Base-by-base conservation (phyloP, 2,329 filamentous ascomycete genomes). In the Aspergillus ruber region DNA sequence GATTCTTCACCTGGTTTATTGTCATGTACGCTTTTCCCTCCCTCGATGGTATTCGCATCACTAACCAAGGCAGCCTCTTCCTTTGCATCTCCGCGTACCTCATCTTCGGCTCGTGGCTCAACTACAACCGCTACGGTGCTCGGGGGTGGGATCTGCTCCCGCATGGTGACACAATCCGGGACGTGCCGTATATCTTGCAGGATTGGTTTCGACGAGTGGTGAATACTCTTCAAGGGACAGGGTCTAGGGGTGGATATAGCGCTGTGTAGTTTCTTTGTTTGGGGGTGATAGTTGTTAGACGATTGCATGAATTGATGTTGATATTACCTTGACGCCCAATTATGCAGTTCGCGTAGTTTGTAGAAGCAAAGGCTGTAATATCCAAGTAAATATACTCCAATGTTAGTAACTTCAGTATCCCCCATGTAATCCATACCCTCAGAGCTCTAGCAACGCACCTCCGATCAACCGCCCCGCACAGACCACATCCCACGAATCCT, bases 21-120 rank as follows among this genome's bases (percentile, higher is more conserved):
- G 83, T 98, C 57, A 82, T 97, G 90, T 95, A 72, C 77, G 87
- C 77, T 27, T 13, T 23, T 39, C 47, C 36, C 44, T 43, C 29
- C n/a, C n/a, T 25, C 46, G 29, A 29, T 38, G 43, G 23, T 21
- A 20, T 21, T 15, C 25, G 17, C 36, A 44, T 54, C 39, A 42
- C 40, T 44, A 40, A 45, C 15, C 9, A 18, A n/a, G 46, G 17
- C 56, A 95, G 90, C 57, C 73, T 85, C 50, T 98, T 98, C 79
- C 78, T 97, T 53, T 81, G 81, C 41, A 85, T 83, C 36, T 89
- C 93, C 2, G 75, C 90, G 20, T 98, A 97, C 72, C 84, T 98
- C 56, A 95, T 97, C 67, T 97, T 97, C 64, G 90, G 91, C 55
- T 95, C 90, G 17, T 98, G 93, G 93, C 83, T 97, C 67, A 97